Evolutionary conservation across 1,139 yeast genomes (phyloP).

Genomic region (Zygoascus meyerae): DNA sequence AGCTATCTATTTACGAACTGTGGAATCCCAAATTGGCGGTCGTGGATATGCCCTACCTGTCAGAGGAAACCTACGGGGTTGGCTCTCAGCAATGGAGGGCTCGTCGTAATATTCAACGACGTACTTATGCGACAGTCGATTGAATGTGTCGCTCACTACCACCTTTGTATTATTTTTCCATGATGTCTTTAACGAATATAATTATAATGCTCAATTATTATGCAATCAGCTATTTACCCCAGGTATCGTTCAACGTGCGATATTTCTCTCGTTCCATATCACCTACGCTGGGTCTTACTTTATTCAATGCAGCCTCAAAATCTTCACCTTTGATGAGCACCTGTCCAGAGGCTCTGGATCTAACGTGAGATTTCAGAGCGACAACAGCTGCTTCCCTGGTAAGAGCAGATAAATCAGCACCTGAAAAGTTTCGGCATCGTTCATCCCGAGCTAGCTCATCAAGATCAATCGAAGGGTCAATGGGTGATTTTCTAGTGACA

Average conservation of each 20-base stretch:
- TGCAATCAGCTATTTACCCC: constrained; percentile 10
- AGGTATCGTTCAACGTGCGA: constrained; percentile 37
- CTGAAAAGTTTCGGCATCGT: constrained; percentile 83
- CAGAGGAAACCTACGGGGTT: constrained; percentile 38
- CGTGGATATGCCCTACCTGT: constrained; percentile 30
- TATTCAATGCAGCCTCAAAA: constrained; percentile 62
- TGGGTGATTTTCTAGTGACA: constrained; percentile 69
- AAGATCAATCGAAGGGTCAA: constrained; percentile 59
- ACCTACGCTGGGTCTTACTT: constrained; percentile 85
- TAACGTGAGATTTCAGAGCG: constrained; percentile 57
- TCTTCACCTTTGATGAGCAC: constrained; percentile 48
- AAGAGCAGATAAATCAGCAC: constrained; percentile 90
- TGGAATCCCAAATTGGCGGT: constrained; percentile 20
- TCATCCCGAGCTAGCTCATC: constrained; percentile 60
- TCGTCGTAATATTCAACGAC: constrained; percentile 43
- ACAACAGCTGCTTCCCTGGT: constrained; percentile 89
- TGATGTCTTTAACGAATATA: not conserved
- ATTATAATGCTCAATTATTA: not conserved
- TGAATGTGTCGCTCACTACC: not conserved
- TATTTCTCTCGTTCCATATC: constrained; percentile 78
- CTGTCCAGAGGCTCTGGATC: constrained; percentile 30
- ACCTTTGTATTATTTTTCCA: not conserved
- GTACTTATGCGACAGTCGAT: not conserved
- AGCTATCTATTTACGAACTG: constrained; percentile 46
- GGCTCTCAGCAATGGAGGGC: constrained; percentile 60